Conservation (phyloP, 2,329 filamentous ascomycete genomes). For the Colletotrichum scovillei region DNA sequence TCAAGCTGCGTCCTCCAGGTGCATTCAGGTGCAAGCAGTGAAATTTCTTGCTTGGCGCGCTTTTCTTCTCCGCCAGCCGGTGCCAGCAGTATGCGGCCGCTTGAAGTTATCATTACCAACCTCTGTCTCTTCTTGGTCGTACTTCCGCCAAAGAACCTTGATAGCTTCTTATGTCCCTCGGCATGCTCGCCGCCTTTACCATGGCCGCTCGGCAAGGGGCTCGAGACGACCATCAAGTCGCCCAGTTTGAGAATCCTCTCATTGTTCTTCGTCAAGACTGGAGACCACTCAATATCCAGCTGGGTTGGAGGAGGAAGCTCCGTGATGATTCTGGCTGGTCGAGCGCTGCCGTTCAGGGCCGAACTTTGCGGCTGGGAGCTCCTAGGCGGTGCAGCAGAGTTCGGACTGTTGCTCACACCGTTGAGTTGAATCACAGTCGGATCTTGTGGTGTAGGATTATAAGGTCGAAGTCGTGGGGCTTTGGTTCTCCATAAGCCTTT, state of each 20-base stretch:
- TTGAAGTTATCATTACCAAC: slow-evolving; percentile 94
- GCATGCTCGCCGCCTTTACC: slow-evolving; percentile 73
- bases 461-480: slow-evolving; percentile 86
- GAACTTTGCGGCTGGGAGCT: slow-evolving; percentile 50
- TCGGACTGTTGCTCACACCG: slow-evolving; percentile 53
- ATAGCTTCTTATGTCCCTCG: slow-evolving; percentile 86
- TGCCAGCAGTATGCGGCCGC: slow-evolving; percentile 88
- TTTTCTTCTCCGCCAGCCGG: slow-evolving; percentile 96
- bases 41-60: slow-evolving; percentile 91
- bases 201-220: slow-evolving; percentile 80
- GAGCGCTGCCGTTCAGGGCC: slow-evolving; percentile 58
- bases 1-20: slow-evolving; percentile 85
- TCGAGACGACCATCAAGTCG: slow-evolving; percentile 86
- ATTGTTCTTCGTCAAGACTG: slow-evolving; percentile 89
- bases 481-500: slow-evolving; percentile 89
- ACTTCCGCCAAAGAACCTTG: slow-evolving; percentile 91
- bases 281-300: slow-evolving; percentile 98
- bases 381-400: slow-evolving; percentile 44
- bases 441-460: slow-evolving; percentile 81
- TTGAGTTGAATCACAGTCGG: slow-evolving; percentile 81
- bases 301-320: slow-evolving; percentile 97
- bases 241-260: slow-evolving; percentile 95
- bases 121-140: slow-evolving; percentile 93
- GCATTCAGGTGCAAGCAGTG: slow-evolving; percentile 80
- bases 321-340: slow-evolving; percentile 87